Percentiles rank a stretch among this genome's conserved stretches.
phyloP scores from a whole-genome alignment of 2,329 filamentous ascomycete genomes.

The Microdochium trichocladiopsis region DNA sequence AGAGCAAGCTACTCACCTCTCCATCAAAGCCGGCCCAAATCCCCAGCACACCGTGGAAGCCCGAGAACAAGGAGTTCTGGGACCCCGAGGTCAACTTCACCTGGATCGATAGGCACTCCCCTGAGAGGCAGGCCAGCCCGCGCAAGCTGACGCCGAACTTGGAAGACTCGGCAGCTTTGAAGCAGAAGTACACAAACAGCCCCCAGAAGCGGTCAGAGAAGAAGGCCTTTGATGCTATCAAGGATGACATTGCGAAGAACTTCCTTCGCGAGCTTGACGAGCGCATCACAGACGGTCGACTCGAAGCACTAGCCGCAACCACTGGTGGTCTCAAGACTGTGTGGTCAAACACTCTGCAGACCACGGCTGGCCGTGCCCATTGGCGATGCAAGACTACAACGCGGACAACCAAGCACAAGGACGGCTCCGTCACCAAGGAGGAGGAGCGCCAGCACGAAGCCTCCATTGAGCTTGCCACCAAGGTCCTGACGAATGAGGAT shows the following conservation, averaged over 20 bases:
- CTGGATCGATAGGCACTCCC: conserved; percentile 24
- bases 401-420: conserved; percentile 20
- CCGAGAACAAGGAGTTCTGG: conserved; percentile 23
- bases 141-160: conserved; percentile 12
- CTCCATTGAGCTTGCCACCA: conserved; percentile 80
- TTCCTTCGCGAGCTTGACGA: conserved; percentile 67
- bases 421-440: conserved; percentile 13
- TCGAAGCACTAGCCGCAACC: conserved; percentile 47
- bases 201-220: conserved; percentile 32
- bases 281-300: conserved; percentile 52
- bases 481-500: conserved; percentile 73
- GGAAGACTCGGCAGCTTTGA: conserved; percentile 14
- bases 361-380: conserved; percentile 69
- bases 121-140: conserved; percentile 13
- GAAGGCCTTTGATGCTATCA: conserved; percentile 55
- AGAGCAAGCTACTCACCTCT: conserved; percentile 15
- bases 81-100: conserved; percentile 21
- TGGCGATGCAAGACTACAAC: conserved; percentile 56
- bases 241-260: conserved; percentile 52
- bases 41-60: conserved; percentile 21
- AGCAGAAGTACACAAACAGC: conserved; percentile 23
- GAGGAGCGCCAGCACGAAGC: conserved; percentile 54
- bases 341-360: conserved; percentile 75
- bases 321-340: conserved; percentile 66
- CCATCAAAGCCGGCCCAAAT: conserved; percentile 16